phyloP scores from a whole-genome alignment of 306 rosid genomes.

The Gynostemma pentaphyllum region DNA sequence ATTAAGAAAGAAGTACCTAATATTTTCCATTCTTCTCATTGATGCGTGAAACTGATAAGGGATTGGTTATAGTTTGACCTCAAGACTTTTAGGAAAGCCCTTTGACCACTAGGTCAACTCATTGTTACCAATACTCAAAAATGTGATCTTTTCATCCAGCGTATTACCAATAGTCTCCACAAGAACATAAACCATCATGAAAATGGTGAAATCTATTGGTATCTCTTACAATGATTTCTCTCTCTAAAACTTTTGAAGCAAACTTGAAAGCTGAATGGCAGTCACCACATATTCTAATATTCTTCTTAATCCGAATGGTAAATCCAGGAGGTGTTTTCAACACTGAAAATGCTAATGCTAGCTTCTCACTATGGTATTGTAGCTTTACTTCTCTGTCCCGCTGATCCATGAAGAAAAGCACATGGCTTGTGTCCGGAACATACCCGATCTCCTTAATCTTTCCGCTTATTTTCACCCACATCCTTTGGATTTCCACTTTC shows the following conservation, averaged over 20 bases:
- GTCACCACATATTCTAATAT: slow-evolving; percentile 19
- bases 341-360: slow-evolving; percentile 17
- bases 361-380: slow-evolving; percentile 18
- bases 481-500: slow-evolving; percentile 10
- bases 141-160: background rate
- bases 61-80: no score
- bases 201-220: slow-evolving; percentile 18
- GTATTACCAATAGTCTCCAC: slow-evolving; percentile 18
- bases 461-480: slow-evolving; percentile 16
- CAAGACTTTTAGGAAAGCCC: no score
- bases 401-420: slow-evolving; percentile 14
- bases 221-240: slow-evolving; percentile 18
- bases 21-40: no score
- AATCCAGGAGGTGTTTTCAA: slow-evolving; percentile 14
- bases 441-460: slow-evolving; percentile 17
- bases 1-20: no score
- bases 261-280: slow-evolving; percentile 22
- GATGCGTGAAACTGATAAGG: no score
- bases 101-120: no score
- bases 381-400: slow-evolving; percentile 18
- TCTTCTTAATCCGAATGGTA: slow-evolving; percentile 16
- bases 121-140: background rate
- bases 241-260: slow-evolving; percentile 8
- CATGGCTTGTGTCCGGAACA: slow-evolving; percentile 19
- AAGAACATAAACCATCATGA: slow-evolving; percentile 13